Conservation (phyloP, 768 basidiomycete genomes). For the Tylopilus plumbeoviolaceoides region DNA sequence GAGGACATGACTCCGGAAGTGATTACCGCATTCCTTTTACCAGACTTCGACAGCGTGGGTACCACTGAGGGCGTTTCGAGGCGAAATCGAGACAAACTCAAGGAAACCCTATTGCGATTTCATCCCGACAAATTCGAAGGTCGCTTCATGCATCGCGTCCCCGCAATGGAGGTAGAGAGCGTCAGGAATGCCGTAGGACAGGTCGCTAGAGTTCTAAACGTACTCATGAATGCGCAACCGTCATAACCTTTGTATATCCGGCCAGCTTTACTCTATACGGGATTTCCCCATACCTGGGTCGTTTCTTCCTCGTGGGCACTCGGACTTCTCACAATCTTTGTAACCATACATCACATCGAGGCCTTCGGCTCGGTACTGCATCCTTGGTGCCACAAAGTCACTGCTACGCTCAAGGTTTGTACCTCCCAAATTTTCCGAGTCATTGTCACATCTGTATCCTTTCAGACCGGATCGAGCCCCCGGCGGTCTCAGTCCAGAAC, state of each 20-base stretch:
- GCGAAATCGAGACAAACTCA: conserved; percentile 56
- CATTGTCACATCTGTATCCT: no score
- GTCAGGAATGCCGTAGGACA: conserved; percentile 61
- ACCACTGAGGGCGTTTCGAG: conserved; percentile 30
- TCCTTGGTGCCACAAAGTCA: no score
- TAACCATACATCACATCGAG: not conserved
- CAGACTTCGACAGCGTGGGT: conserved; percentile 12
- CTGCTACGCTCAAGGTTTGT: no score
- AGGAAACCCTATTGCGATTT: conserved; percentile 68
- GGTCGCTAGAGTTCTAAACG: conserved; percentile 58
- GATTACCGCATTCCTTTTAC: conserved; percentile 56
- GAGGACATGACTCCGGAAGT: conserved; percentile 55
- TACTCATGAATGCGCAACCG: conserved; percentile 41
- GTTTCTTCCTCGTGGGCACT: not conserved
- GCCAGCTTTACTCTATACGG: not conserved
- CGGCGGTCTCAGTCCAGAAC: no score
- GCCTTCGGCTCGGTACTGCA: no score
- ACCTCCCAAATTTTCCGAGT: no score
- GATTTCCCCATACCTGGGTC: not conserved
- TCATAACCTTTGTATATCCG: not conserved
- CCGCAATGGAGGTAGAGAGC: conserved; percentile 40
- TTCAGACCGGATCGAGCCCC: no score
- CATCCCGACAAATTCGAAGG: conserved; percentile 85
- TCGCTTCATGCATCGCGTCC: conserved; percentile 54
- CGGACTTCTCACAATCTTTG: not conserved